phyloP scores from a whole-genome alignment of 495 filamentous ascomycete species.

The Xylaria curta region DNA sequence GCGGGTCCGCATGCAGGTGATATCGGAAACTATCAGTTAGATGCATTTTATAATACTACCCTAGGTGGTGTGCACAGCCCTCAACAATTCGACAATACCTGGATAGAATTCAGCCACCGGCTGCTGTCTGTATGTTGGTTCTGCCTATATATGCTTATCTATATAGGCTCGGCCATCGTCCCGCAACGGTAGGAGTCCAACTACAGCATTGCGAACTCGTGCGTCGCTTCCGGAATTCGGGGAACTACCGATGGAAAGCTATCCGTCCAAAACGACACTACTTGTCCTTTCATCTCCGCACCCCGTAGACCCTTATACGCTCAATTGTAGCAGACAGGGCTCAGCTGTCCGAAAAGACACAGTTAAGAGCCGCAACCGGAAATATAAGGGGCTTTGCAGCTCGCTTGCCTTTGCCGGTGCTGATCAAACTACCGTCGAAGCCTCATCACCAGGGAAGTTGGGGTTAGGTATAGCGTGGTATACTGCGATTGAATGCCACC shows the following conservation, averaged over 20 bases:
- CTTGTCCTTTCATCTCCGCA: not conserved
- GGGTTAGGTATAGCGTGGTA: not conserved
- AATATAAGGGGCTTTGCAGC: slow-evolving; percentile 12
- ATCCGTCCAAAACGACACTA: not conserved
- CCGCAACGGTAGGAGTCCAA: not conserved
- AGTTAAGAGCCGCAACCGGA: slow-evolving; percentile 3
- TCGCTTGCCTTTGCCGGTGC: slow-evolving; percentile 7
- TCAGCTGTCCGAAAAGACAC: slow-evolving; percentile 7
- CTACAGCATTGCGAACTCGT: slow-evolving; percentile 2
- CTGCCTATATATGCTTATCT: not conserved
- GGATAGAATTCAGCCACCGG: not conserved
- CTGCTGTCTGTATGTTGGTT: not conserved
- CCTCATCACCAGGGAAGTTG: slow-evolving; percentile 10
- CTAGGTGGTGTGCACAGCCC: not conserved
- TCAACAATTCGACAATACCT: not conserved
- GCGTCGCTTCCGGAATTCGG: not conserved
- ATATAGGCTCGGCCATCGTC: not conserved
- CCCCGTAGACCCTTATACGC: slow-evolving; percentile 7
- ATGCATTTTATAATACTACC: slow-evolving; percentile 1
- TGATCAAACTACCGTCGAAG: slow-evolving; percentile 11
- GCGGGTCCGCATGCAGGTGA: slow-evolving; percentile 20
- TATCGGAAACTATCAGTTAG: slow-evolving; percentile 15
- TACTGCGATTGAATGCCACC: not conserved
- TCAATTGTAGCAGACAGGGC: not conserved
- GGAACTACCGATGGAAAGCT: not conserved